Conservation (phyloP, 305 asterid species). For the Fraxinus greggii region DNA sequence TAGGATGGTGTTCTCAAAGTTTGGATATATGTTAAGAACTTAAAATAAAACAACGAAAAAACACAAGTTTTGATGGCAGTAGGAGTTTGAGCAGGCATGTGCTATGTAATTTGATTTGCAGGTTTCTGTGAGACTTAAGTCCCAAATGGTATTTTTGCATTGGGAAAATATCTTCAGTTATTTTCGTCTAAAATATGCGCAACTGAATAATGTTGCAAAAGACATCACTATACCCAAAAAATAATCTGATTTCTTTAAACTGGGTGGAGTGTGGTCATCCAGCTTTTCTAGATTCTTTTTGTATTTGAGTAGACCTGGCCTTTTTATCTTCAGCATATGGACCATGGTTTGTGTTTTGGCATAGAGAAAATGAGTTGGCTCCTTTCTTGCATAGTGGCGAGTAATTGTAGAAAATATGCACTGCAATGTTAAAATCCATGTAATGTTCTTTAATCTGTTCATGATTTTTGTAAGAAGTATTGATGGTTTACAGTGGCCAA, state of each 20-base stretch:
- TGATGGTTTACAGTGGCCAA: background rate
- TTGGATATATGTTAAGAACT: slow-evolving; percentile 23
- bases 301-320: background rate
- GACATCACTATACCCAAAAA: slow-evolving; percentile 1
- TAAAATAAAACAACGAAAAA: background rate
- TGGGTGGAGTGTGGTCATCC: slow-evolving; percentile 8
- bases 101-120: background rate
- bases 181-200: slow-evolving; percentile 5
- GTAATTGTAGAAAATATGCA: background rate
- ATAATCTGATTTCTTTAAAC: slow-evolving; percentile 4
- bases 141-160: background rate
- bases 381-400: slow-evolving; percentile 11
- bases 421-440: background rate
- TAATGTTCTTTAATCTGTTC: background rate
- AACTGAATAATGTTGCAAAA: slow-evolving; percentile 17
- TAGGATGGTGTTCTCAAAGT: background rate
- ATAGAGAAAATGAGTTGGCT: background rate
- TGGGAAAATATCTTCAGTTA: background rate
- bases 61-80: background rate
- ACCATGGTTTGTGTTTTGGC: background rate
- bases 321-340: background rate
- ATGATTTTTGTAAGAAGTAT: background rate
- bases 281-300: background rate
- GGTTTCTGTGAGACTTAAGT: background rate
- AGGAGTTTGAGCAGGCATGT: background rate